Conservation (phyloP, 2,329 filamentous ascomycete species). For the Onygena corvina region DNA sequence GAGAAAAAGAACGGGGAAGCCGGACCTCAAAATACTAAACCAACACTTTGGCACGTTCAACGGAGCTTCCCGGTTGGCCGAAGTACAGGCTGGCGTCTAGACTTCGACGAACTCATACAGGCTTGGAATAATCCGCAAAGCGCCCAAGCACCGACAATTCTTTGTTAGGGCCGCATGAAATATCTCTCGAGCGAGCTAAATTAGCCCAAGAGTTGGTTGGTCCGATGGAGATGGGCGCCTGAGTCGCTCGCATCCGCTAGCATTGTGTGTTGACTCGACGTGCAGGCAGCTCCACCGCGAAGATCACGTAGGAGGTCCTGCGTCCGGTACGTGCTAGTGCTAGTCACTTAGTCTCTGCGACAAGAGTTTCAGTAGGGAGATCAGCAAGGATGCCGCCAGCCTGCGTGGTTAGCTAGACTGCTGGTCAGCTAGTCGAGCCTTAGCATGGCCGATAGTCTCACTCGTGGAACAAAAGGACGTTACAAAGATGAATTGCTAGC, state of each 20-base stretch:
- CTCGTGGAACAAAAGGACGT: no score
- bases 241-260: neutral
- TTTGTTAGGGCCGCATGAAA: neutral
- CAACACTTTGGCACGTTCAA: neutral
- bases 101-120: neutral
- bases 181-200: no score
- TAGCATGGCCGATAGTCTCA: no score
- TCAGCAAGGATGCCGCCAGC: no score
- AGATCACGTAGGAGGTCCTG: no score
- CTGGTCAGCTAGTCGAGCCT: no score
- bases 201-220: neutral
- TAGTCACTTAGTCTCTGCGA: neutral
- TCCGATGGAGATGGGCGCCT: neutral
- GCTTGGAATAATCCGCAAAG: constrained; percentile 1
- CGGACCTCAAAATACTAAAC: neutral
- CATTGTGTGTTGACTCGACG: no score
- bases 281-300: neutral
- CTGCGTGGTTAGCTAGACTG: no score
- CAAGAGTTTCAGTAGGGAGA: no score
- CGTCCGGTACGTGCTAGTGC: neutral
- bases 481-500: no score
- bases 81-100: neutral
- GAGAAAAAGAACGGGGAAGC: neutral
- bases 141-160: neutral
- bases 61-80: constrained; percentile 3